Evolutionary conservation across 2,329 filamentous ascomycete genomes (phyloP), one percentile per base, ranked within the genome.

Genomic region (Cladophialophora yegresii): DNA sequence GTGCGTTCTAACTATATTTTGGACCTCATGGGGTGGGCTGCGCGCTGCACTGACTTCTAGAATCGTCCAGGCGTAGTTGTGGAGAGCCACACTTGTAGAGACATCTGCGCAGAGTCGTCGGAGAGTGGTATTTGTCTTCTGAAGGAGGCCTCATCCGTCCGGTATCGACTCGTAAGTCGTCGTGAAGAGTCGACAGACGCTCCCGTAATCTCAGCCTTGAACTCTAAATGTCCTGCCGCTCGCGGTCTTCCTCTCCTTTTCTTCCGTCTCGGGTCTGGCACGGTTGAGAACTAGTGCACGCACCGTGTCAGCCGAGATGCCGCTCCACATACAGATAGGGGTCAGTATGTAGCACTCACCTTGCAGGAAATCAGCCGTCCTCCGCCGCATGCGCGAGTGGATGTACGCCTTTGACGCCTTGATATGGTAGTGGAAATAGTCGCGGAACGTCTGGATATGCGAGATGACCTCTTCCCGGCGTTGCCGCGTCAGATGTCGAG

Each of bases 371-470:
- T 99, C 96, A 56, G 95, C 95, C 9, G 96, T 99, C 77, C 95
- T 87, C 82, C 93, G 91, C 76, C 95, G 89, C 95, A 99, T 99
- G 74, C 96, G 87, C 36, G 93, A 96, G 84, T 99, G 95, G 70
- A 99, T 99, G 75, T 97, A 99, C 59, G 96, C 95, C 84, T 99
- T 99, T 68, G 93, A 97, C 32, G 95, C 96, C 81, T 99, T 99
- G 81, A 99, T 99, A 79, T 99, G 95, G 78, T 99, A 99, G 79
- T 99, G 95, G 84, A 99, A 99, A 80, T 99, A 99, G 76, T 99
- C 95, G 71, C 95, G 91, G 90, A 99, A 99, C 13, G 95, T 99
- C 80, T 99, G 96, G 73, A 99, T 98, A 77, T 99, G 96, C 57
- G 93, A 97, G 72, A 99, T 99, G 76, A 96, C 93, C 71, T 97